These are phyloP conservation scores for Taiozyma sp. DNA, from an alignment of 1,139 yeast genomes.

Conservation along the genomic window DNA sequence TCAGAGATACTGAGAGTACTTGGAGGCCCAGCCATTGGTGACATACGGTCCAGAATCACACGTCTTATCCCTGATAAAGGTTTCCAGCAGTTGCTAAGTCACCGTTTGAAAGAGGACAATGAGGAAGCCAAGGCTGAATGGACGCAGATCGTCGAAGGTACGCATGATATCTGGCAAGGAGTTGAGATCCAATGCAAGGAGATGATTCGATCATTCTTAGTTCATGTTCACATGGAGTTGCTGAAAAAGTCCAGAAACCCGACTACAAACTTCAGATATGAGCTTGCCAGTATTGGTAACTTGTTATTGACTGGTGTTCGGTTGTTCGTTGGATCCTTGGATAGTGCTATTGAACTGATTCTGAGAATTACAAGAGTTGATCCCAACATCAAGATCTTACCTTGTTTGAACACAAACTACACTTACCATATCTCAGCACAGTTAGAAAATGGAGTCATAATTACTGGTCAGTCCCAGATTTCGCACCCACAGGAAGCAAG, in stretches of 20 bases:
- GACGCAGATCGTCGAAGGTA: constrained; percentile 74
- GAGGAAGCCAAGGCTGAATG: constrained; percentile 62
- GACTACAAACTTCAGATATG: constrained; percentile 58
- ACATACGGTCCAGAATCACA: constrained; percentile 75
- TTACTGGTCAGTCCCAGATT: constrained; percentile 93
- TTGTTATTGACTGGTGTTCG: constrained; percentile 79
- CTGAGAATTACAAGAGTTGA: constrained; percentile 62
- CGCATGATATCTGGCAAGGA: constrained; percentile 61
- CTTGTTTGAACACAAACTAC: constrained; percentile 80
- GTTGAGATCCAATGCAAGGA: constrained; percentile 64
- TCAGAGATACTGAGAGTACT: constrained; percentile 83
- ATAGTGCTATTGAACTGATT: constrained; percentile 75
- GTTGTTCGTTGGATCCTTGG: constrained; percentile 76
- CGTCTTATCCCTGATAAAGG: constrained; percentile 52
- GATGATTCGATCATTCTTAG: constrained; percentile 68
- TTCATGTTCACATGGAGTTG: constrained; percentile 74
- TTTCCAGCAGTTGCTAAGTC: constrained; percentile 47
- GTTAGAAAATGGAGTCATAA: constrained; percentile 60
- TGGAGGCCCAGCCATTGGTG: constrained; percentile 97
- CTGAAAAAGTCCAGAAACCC: constrained; percentile 59
- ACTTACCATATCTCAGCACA: constrained; percentile 83
- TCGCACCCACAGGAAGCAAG: constrained; percentile 58
- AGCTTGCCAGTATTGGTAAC: constrained; percentile 81
- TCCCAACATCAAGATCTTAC: constrained; percentile 52
- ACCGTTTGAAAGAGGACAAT: constrained; percentile 52